Base-by-base conservation (phyloP, 2,329 filamentous ascomycete genomes). In the Trichoderma koningiopsis region DNA sequence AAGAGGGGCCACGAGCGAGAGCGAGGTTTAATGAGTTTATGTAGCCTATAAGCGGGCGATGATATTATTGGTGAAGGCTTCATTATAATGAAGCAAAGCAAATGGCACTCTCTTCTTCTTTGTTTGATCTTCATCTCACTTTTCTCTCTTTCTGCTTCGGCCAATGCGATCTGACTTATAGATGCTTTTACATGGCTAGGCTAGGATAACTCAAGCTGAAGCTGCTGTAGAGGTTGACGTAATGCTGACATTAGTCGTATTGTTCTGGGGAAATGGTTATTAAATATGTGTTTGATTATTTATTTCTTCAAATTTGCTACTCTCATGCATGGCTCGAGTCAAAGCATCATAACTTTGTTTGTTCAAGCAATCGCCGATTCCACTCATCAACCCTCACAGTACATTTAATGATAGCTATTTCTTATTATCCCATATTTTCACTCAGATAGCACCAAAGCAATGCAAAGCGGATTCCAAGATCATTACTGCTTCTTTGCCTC, bases 401-500 rank as follows among this genome's bases (percentile, higher is more conserved):
- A 31, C 13, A 27, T 27, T 14, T 14, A 3, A 55, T 55, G 10
- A 31, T 16, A 35, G 6, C 40, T 24, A 53, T 8, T n/a, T 8
- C 33, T 19, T 52, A 47, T 24, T 47, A 19, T 35, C 19, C 31
- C 29, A 43, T 27, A 4, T 43, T 29, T 14, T 10, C 33, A 13
- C 10, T 31, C 22, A 5, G 1, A 5, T 14, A 31, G 16, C 24
- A 22, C 33, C 16, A 19, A 43, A 3, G 22, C 6, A 4, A 22
- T 24, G 3, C 33, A 10, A 1, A 8, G 43, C 3, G 16, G 5
- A 3, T 8, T 27, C 33, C 16, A 5, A 37, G 16, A n/a, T 22
- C 55, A 5, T 73, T 75, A 81, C 75, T 81, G 78, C 82, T 92
- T 92, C 87, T 93, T 93, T 11, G 88, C 89, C 67, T 96, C 92